Percentiles rank a stretch among this genome's conserved stretches.
phyloP scores from a whole-genome alignment of 2,329 filamentous ascomycete species.

The Talaromyces sp. region DNA sequence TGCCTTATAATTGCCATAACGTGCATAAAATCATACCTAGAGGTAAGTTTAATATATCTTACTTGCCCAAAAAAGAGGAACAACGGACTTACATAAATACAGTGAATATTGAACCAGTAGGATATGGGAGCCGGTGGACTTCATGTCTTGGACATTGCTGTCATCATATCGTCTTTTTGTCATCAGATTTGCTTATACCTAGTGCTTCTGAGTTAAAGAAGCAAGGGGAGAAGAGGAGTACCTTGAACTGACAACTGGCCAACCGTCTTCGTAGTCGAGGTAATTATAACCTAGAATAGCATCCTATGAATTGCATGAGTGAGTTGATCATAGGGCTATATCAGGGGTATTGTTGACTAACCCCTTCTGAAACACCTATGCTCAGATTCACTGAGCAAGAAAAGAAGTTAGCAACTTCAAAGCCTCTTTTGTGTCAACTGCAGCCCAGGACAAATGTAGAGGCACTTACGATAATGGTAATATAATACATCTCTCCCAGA shows the following conservation, averaged over 20 bases:
- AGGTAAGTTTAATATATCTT: not conserved
- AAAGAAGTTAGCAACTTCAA: conserved; percentile 2
- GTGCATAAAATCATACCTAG: not conserved
- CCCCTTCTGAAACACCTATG: conserved; percentile 25
- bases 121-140: not conserved
- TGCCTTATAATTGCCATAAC: conserved; percentile 3
- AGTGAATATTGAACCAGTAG: too few species aligned
- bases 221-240: not conserved
- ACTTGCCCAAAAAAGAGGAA: too few species aligned
- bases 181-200: not conserved
- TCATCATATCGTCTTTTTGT: not conserved
- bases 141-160: not conserved
- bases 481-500: conserved; percentile 32
- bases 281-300: conserved; percentile 35
- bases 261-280: conserved; percentile 34
- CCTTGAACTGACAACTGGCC: conserved; percentile 24
- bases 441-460: not conserved
- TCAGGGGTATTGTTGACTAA: conserved; percentile 11
- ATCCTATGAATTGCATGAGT: conserved; percentile 24
- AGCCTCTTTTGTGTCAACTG: too few species aligned
- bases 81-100: not conserved
- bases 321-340: not conserved
- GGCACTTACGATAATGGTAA: conserved; percentile 33
- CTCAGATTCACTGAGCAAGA: conserved; percentile 31
- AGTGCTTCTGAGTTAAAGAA: not conserved